phyloP scores from a whole-genome alignment of 805 yeast genomes.

The Saturnispora ahearnii region DNA sequence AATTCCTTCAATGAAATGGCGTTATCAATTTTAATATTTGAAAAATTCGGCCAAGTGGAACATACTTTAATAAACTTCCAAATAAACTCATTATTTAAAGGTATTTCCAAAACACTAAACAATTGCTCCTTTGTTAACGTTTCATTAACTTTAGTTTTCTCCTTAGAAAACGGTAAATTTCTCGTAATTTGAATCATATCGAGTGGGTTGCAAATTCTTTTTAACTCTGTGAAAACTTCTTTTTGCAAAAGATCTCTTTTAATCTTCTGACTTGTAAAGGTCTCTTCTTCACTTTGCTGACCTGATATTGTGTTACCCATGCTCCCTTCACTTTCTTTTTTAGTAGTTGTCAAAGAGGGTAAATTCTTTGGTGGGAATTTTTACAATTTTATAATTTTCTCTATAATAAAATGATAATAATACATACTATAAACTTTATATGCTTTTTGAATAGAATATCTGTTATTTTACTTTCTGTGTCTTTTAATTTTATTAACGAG shows the following conservation, averaged over 20 bases:
- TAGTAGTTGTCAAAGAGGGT: too few relatives aligned
- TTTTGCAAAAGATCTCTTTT: neutral
- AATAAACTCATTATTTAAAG: slow-evolving; percentile 15
- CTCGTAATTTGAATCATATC: slow-evolving; percentile 6
- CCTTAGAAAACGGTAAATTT: slow-evolving; percentile 1
- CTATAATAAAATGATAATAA: neutral
- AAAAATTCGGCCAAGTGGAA: slow-evolving; percentile 10
- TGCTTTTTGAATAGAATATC: neutral
- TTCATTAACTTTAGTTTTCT: neutral
- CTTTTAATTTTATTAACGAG: slow-evolving; percentile 46
- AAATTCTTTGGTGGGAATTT: neutral
- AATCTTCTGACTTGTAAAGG: neutral
- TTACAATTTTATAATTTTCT: neutral
- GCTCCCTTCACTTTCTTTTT: neutral
- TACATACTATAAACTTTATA: too few relatives aligned
- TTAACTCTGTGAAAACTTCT: slow-evolving; percentile 1
- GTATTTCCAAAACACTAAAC: neutral
- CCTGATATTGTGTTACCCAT: slow-evolving; percentile 5
- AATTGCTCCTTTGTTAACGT: neutral
- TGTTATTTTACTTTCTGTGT: slow-evolving; percentile 11
- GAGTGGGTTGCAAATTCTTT: neutral
- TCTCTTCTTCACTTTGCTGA: neutral
- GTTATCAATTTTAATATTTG: neutral
- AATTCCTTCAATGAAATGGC: slow-evolving; percentile 7
- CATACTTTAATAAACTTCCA: slow-evolving; percentile 7